These are phyloP conservation scores for Mortierella antarctica DNA, from an alignment of 192 early-diverging fungal genomes.

Conservation along the genomic window DNA sequence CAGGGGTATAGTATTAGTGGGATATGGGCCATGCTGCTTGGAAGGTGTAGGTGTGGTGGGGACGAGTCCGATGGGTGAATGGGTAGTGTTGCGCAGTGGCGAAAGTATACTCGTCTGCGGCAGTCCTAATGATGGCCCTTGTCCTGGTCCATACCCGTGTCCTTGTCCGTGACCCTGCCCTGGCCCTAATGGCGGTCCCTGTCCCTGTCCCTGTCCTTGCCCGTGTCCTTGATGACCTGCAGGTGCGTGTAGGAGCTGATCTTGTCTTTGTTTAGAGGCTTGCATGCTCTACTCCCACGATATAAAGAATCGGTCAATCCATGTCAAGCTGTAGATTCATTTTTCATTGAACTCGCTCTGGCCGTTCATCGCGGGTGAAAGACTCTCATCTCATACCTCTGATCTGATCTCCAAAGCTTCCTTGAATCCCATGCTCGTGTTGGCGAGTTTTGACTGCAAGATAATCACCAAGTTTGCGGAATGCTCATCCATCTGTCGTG, in stretches of 20 bases:
- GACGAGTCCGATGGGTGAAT: constrained; percentile 44
- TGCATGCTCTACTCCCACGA: constrained; percentile 27
- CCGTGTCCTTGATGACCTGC: background rate
- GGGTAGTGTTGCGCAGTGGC: constrained; percentile 43
- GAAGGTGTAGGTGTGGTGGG: constrained; percentile 36
- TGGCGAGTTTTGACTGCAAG: constrained; percentile 92
- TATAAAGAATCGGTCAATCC: too few species aligned
- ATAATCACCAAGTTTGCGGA: constrained; percentile 91
- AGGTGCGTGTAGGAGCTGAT: constrained; percentile 29
- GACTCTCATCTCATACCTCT: constrained; percentile 24
- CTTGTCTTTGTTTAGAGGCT: constrained; percentile 44
- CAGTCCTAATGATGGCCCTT: constrained; percentile 6
- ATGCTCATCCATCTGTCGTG: constrained; percentile 89
- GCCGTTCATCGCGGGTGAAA: background rate
- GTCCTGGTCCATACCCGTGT: constrained; percentile 4
- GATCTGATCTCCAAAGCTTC: constrained; percentile 96
- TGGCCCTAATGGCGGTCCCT: background rate
- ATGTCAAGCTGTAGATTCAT: background rate
- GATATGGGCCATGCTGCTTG: constrained; percentile 12
- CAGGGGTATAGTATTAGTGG: constrained; percentile 44
- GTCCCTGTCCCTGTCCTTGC: constrained; percentile 12
- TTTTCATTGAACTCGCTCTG: too few species aligned
- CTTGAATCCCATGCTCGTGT: constrained; percentile 92
- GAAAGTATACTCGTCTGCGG: constrained; percentile 37
- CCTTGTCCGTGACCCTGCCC: constrained; percentile 10